Evolutionary conservation across 345 rosid species (phyloP), one percentile per base, ranked within the genome.

Genomic region (Melastoma malabathricum): DNA sequence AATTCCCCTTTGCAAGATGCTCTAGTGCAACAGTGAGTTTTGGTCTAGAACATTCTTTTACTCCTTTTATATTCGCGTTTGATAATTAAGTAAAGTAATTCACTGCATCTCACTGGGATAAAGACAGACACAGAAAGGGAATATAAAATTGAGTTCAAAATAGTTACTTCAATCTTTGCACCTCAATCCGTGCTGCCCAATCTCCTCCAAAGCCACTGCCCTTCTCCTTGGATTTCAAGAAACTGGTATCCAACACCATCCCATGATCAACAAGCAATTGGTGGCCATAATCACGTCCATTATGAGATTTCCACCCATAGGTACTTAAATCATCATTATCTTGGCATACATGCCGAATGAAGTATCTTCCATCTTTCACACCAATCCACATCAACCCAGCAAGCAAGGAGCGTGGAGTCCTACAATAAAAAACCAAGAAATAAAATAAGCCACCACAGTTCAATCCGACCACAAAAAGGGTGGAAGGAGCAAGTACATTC

Each of bases 351-450:
- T 90, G 98, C 6, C 96, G 82, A 64, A 86, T 64, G 39, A 43
- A 47, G 60, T 72, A 80, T 65, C 68, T 77, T 25, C 81, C 89
- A 56, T 84, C 96, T 69, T 86, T 84, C 0, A 64, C 46, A 52
- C 81, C 87, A 56, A 86, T 58, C 98, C 96, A 90, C 96, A 86
- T 90, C 71, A 90, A 71, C 22, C 98, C 98, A 66, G 82, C 89
- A 48, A 86, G 65, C 51, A 90, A 72, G 43, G 94, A 80, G 48
- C 61, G 65, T 17, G 96, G 96, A 38, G 81, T 70, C 80, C 96
- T 90, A 72, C 61, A 62, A 64, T 48, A 63, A 54, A 31, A 15
- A 19, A 43, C 23, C 16, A 29, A 29, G 38, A 29, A 4, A 5
- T 29, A 29, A 29, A 29, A 29, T n/a, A n/a, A n/a, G n/a, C 38